Percentiles rank a stretch among this genome's conserved stretches.
Conservation (phyloP, 768 basidiomycete genomes). For the Boletus coccyginus region DNA sequence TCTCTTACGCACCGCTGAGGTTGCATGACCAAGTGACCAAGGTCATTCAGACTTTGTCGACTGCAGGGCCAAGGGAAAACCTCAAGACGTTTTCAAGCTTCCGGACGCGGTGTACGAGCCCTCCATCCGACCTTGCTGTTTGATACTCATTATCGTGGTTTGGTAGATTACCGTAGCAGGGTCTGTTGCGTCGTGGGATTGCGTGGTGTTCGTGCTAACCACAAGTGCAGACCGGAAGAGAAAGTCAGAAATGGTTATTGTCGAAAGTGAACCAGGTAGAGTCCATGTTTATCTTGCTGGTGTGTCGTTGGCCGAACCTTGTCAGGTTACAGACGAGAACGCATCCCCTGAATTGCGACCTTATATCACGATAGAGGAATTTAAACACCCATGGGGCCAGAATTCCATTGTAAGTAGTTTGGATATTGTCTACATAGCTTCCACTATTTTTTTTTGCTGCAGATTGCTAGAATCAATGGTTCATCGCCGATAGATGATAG, state of each 20-base stretch:
- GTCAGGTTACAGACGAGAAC: conserved; percentile 60
- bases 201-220: conserved; percentile 11
- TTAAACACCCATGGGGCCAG: conserved; percentile 83
- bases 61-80: conserved; percentile 60
- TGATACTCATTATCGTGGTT: conserved; percentile 14
- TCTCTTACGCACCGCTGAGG: conserved; percentile 56
- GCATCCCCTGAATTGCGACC: conserved; percentile 56
- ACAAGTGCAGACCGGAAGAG: conserved; percentile 55
- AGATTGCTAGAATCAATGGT: conserved; percentile 80
- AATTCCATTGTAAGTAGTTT: conserved; percentile 58
- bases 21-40: conserved; percentile 55
- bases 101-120: conserved; percentile 63
- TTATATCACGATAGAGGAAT: conserved; percentile 66
- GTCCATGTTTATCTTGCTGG: not conserved
- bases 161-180: conserved; percentile 70
- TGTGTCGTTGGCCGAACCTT: not conserved
- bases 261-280: conserved; percentile 61
- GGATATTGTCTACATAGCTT: not conserved
- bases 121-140: not conserved
- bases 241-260: conserved; percentile 79
- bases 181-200: conserved; percentile 37
- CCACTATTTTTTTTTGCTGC: conserved; percentile 4
- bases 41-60: conserved; percentile 67
- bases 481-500: conserved; percentile 58
- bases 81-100: conserved; percentile 68